These are phyloP conservation scores for Mikania micrantha DNA, from an alignment of 129 eudicot genomes.

Conservation along the genomic window DNA sequence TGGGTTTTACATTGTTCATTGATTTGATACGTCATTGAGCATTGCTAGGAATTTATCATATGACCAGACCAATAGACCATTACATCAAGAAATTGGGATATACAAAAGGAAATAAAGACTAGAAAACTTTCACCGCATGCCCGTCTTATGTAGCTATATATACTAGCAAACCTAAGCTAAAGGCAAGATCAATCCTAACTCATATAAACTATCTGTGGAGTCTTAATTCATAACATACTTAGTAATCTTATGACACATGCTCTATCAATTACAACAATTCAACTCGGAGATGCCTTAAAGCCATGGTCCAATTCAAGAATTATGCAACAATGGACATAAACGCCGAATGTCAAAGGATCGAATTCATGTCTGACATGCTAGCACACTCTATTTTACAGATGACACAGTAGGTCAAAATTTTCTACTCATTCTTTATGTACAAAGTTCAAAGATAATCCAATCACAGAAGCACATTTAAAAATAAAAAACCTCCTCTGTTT, in stretches of 20 bases:
- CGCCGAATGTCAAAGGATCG: neutral
- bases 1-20: neutral
- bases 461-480: neutral
- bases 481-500: neutral
- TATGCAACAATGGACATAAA: neutral
- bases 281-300: neutral
- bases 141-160: neutral
- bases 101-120: neutral
- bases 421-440: neutral
- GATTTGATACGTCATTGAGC: neutral
- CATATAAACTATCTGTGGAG: neutral
- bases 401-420: neutral
- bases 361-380: neutral
- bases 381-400: neutral
- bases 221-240: neutral
- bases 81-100: conserved; percentile 9
- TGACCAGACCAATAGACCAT: neutral
- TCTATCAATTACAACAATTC: neutral
- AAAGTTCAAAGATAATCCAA: neutral
- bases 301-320: neutral
- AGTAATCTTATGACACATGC: neutral
- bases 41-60: neutral
- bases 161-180: neutral
- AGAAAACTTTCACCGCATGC: neutral
- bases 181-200: neutral